These are phyloP conservation scores for Aspergillus luchuensis DNA, from an alignment of 2,329 filamentous ascomycete species.

Conservation along the genomic window DNA sequence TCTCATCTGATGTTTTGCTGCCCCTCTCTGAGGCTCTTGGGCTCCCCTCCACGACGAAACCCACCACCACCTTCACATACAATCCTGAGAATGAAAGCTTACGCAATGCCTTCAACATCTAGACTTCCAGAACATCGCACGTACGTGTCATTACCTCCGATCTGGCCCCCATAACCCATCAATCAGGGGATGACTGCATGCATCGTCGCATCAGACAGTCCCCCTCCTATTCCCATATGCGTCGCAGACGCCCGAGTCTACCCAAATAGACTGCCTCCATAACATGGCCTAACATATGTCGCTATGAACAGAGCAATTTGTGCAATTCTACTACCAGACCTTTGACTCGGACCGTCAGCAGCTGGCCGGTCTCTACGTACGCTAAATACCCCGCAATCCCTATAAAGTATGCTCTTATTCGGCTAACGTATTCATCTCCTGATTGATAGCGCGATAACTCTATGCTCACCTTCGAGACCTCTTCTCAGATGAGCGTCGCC, in stretches of 20 bases:
- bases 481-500: slow-evolving; percentile 63
- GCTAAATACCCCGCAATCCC: slow-evolving; percentile 33
- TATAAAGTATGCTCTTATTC: not conserved
- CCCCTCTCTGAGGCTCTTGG: slow-evolving; percentile 24
- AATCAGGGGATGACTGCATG: not conserved
- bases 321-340: slow-evolving; percentile 84
- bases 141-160: slow-evolving; percentile 33
- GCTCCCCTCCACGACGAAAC: slow-evolving; percentile 18
- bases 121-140: slow-evolving; percentile 44
- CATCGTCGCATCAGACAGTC: not conserved
- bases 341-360: slow-evolving; percentile 73
- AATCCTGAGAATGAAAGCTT: slow-evolving; percentile 12
- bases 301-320: slow-evolving; percentile 72
- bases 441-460: slow-evolving; percentile 70
- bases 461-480: slow-evolving; percentile 89
- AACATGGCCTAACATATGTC: slow-evolving; percentile 20
- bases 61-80: not conserved
- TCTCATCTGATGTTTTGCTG: slow-evolving; percentile 19
- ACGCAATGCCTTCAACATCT: slow-evolving; percentile 8
- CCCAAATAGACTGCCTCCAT: slow-evolving; percentile 1
- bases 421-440: not conserved
- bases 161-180: not conserved
- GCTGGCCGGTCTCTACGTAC: slow-evolving; percentile 78
- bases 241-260: not conserved
- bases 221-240: not conserved